A percentile compares a stretch with the other conserved stretches of the same genome.
These are phyloP conservation scores for Schizochytrium sp. DNA, from an alignment of 108 stramenopile genomes.

Conservation along the genomic window DNA sequence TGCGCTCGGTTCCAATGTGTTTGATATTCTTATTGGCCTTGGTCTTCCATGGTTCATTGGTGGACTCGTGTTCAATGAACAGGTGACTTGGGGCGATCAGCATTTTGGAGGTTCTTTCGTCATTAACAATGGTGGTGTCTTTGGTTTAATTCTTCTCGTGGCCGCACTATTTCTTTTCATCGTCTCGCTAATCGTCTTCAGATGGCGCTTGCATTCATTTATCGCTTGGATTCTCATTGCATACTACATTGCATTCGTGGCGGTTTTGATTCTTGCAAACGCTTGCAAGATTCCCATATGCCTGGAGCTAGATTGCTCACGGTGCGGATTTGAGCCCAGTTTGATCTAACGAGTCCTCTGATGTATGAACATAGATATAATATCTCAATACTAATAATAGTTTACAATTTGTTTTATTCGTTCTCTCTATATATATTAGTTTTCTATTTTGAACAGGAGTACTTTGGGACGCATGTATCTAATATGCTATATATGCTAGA, in stretches of 20 bases:
- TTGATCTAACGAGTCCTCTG: no score
- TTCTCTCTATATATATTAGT: no score
- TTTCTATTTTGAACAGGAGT: no score
- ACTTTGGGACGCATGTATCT: no score
- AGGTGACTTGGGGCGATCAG: slow-evolving; percentile 43
- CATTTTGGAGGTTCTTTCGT: slow-evolving; percentile 27
- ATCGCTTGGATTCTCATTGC: slow-evolving; percentile 23
- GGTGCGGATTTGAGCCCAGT: slow-evolving; percentile 50
- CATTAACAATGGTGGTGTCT: neutral
- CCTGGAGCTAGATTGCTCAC: slow-evolving; percentile 55
- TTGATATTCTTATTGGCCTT: slow-evolving; percentile 64
- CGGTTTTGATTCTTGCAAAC: slow-evolving; percentile 42
- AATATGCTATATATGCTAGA: no score
- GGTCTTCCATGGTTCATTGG: slow-evolving; percentile 67
- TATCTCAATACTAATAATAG: no score
- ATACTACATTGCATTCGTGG: slow-evolving; percentile 1
- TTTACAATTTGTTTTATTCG: no score
- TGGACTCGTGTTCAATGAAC: slow-evolving; percentile 23
- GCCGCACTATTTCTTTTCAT: neutral
- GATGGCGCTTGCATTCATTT: neutral
- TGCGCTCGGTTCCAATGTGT: slow-evolving; percentile 65
- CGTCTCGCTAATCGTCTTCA: neutral
- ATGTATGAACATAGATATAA: no score
- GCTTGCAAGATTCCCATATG: slow-evolving; percentile 23
- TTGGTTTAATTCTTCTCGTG: slow-evolving; percentile 51